These are phyloP conservation scores for Lactifluus pinguis DNA, from an alignment of 768 basidiomycete genomes.

Conservation along the genomic window DNA sequence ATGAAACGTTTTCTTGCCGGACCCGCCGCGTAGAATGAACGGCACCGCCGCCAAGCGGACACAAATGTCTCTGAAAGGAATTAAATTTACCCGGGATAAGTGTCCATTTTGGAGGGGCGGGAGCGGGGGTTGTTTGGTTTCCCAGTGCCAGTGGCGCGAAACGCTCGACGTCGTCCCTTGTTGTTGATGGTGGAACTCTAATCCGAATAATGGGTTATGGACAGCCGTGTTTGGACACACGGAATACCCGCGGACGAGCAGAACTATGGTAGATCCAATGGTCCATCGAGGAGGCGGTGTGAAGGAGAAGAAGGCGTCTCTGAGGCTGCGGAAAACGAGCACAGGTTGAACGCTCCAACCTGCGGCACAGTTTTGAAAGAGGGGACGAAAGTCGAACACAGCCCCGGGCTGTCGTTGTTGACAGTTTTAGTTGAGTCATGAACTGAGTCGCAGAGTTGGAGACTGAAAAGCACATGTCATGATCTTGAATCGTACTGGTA, in stretches of 20 bases:
- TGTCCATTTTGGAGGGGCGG: too few relatives aligned
- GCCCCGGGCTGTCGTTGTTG: neutral
- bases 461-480: neutral
- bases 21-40: neutral
- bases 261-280: neutral
- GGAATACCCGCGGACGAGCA: neutral
- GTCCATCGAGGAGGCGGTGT: neutral
- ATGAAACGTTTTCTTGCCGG: neutral
- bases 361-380: too few relatives aligned
- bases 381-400: neutral
- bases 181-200: neutral
- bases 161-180: neutral
- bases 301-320: neutral
- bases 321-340: neutral
- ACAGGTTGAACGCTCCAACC: neutral
- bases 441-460: neutral
- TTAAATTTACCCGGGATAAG: neutral
- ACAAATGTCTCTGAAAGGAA: neutral
- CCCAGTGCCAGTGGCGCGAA: neutral
- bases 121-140: too few relatives aligned
- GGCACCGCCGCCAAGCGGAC: neutral
- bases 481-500: neutral
- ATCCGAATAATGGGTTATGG: neutral
- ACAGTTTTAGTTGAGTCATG: neutral
- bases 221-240: neutral